A percentile compares a stretch with the other conserved stretches of the same genome.
Conservation (phyloP, 306 rosid genomes). For the Trifolium subterraneum region DNA sequence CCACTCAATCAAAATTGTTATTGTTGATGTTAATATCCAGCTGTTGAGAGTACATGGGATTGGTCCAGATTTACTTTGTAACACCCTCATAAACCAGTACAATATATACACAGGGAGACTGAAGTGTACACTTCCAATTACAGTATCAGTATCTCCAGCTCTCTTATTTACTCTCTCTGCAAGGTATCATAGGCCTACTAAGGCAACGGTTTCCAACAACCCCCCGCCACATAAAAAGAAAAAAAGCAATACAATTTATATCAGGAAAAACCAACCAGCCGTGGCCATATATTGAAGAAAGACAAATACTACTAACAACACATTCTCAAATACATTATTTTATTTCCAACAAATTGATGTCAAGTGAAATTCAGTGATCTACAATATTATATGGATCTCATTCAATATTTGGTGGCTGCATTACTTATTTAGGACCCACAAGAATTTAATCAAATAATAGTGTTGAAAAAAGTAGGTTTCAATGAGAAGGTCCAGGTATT, state of each 20-base stretch:
- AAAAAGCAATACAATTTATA: neutral
- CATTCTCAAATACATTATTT: neutral
- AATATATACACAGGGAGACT: neutral
- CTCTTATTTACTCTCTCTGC: neutral
- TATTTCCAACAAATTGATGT: conserved; percentile 5
- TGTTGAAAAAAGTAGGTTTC: neutral
- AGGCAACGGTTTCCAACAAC: neutral
- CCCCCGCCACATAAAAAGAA: neutral
- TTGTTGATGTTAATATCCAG: neutral
- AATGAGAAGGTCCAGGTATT: neutral
- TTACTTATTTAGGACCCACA: neutral
- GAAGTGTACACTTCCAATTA: neutral
- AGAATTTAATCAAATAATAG: neutral
- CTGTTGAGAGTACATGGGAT: neutral
- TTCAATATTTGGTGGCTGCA: neutral
- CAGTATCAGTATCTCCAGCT: neutral
- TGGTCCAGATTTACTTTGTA: conserved; percentile 1
- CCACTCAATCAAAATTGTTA: neutral
- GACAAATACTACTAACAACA: neutral
- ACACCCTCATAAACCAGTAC: neutral
- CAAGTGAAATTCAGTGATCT: conserved; percentile 6
- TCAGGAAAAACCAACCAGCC: neutral
- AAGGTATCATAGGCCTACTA: neutral
- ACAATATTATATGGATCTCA: neutral
- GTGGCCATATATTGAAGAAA: neutral